phyloP scores from a whole-genome alignment of 2,329 filamentous ascomycete genomes.

The Ampelomyces quisqualis region DNA sequence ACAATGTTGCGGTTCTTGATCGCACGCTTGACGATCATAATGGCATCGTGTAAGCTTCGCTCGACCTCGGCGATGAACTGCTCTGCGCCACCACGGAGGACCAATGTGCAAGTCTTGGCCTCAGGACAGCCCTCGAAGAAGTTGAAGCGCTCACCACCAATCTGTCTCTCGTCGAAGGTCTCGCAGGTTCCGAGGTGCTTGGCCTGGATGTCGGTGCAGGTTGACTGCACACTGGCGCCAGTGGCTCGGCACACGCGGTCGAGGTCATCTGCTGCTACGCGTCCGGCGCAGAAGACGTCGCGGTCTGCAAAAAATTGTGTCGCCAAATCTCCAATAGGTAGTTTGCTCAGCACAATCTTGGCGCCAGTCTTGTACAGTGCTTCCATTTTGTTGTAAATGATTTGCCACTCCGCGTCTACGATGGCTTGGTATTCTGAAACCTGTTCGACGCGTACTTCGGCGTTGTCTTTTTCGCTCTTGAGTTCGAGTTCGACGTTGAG shows the following conservation, averaged over 20 bases:
- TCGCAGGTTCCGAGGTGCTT: slow-evolving; percentile 91
- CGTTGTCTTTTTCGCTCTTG: slow-evolving; percentile 99
- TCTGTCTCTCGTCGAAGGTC: slow-evolving; percentile 90
- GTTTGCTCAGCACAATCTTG: slow-evolving; percentile 94
- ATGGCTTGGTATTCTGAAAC: slow-evolving; percentile 99
- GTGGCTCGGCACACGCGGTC: slow-evolving; percentile 95
- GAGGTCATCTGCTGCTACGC: slow-evolving; percentile 87
- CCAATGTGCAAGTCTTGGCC: slow-evolving; percentile 94
- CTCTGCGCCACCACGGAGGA: slow-evolving; percentile 93
- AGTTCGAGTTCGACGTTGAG: slow-evolving; percentile 97
- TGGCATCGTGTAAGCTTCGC: slow-evolving; percentile 94
- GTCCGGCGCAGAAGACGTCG: slow-evolving; percentile 96
- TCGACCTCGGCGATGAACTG: slow-evolving; percentile 99
- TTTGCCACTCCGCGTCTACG: slow-evolving; percentile 98
- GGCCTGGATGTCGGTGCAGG: slow-evolving; percentile 88
- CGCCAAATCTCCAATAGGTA: slow-evolving; percentile 94
- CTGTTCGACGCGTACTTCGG: slow-evolving; percentile 95
- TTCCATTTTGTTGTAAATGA: slow-evolving; percentile 99
- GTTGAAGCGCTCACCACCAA: slow-evolving; percentile 96
- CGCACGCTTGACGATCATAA: slow-evolving; percentile 99
- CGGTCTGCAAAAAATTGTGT: slow-evolving; percentile 98
- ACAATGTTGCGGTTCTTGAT: slow-evolving; percentile 95
- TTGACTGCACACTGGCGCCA: slow-evolving; percentile 88
- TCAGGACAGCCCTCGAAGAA: slow-evolving; percentile 95
- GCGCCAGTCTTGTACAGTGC: slow-evolving; percentile 89